Percentiles rank a stretch among this genome's conserved stretches.
Conservation (phyloP, 1,284 basidiomycete species). For the Irpex rosettiformis region DNA sequence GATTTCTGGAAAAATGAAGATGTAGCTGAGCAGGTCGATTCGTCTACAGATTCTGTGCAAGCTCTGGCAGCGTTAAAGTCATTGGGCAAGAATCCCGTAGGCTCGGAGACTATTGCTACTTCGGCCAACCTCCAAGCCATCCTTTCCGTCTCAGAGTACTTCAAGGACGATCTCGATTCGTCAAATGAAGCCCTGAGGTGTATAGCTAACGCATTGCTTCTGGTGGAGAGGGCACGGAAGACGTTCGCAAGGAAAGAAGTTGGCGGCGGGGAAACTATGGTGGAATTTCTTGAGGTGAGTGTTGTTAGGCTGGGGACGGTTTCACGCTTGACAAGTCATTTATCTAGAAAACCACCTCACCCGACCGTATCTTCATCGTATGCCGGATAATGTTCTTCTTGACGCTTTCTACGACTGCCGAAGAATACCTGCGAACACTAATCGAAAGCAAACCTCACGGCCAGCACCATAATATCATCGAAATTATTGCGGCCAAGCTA, state of each 20-base stretch:
- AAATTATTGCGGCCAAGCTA: constrained; percentile 56
- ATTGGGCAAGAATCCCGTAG: constrained; percentile 68
- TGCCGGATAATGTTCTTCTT: constrained; percentile 74
- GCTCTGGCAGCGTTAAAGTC: constrained; percentile 75
- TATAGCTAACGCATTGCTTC: constrained; percentile 71
- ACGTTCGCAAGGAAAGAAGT: constrained; percentile 57
- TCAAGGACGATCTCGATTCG: constrained; percentile 58
- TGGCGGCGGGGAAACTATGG: constrained; percentile 54
- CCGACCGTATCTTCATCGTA: constrained; percentile 68
- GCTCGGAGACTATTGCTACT: constrained; percentile 61
- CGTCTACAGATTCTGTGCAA: constrained; percentile 26
- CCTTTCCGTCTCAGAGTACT: constrained; percentile 43
- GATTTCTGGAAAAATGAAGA: background rate
- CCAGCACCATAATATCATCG: constrained; percentile 44
- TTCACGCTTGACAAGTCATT: background rate
- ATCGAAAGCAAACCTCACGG: constrained; percentile 59
- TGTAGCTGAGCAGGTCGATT: background rate
- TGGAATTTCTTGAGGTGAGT: constrained; percentile 61
- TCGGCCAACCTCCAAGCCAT: constrained; percentile 50
- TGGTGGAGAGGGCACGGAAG: constrained; percentile 58
- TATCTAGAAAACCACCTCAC: constrained; percentile 53
- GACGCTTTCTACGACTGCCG: constrained; percentile 46
- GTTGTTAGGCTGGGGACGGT: background rate
- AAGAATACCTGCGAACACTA: constrained; percentile 48
- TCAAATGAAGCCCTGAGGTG: constrained; percentile 69